Base-by-base conservation (phyloP, 176 grass and related monocot genomes). In the Aegilops bicornis region DNA sequence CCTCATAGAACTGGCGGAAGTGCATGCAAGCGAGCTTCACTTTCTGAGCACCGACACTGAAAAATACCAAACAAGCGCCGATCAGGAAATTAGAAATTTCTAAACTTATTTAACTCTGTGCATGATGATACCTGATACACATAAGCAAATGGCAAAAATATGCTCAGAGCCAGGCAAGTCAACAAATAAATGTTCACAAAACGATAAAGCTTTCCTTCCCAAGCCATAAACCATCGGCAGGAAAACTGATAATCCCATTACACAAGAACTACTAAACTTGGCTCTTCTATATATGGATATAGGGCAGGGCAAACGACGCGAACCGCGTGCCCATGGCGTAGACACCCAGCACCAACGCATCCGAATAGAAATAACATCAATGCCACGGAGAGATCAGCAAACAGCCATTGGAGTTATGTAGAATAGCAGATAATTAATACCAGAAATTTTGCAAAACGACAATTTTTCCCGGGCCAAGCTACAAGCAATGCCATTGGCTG, bases 31-130 rank as follows among this genome's bases (percentile, higher is more conserved):
- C 5, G 10, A 77, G 47, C 74, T 90, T 92, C 78, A 97, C 91
- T 87, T 87, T 95, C 81, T 89, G 79, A 87, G 90, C 95, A 9
- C 95, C 95, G 83, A 97, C 89, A 82, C 95, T 97, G 89, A 36
- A 89, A 93, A 45, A 81, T 59, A 56, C 7, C 16, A 45, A 76
- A 67, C 66, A 78, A 88, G 25, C 60, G 9, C 0, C 15, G 2
- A 79, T 73, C 45, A 89, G 64, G 24, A 59, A 8, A 80, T 15
- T 31, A 35, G 15, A 23, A 27, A 65, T 74, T 75, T 43, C 31
- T 22, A 69, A 85, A 22, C 3, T 35, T 15, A 36, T 77, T 62
- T 1, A 79, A 62, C 16, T 40, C 15, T 29, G 24, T 7, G 37
- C 20, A 79, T 71, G 50, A 64, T 45, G 37, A 71, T 33, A 10